Conservation (phyloP, 768 basidiomycete genomes). For the Psilocybe cyanescens region DNA sequence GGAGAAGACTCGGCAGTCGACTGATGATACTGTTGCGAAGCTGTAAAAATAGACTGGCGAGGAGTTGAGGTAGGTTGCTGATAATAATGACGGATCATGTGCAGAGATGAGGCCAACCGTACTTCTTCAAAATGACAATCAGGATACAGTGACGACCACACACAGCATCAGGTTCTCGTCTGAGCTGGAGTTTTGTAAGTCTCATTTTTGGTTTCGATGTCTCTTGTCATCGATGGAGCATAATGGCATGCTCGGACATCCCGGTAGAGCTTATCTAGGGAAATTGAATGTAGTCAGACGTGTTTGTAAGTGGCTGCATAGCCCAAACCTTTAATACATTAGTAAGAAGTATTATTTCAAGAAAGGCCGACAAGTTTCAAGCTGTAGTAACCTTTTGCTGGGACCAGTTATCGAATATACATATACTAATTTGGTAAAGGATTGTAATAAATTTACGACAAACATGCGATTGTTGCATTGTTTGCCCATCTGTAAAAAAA, state of each 20-base stretch:
- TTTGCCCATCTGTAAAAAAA: no score
- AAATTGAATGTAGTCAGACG: neutral
- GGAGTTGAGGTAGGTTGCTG: neutral
- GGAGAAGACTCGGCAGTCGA: neutral
- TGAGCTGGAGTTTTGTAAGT: neutral
- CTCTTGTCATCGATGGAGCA: neutral
- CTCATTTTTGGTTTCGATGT: conserved; percentile 1
- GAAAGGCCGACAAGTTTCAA: no score
- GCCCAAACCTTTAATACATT: no score
- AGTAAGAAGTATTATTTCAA: no score
- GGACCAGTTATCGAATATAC: no score
- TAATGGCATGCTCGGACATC: neutral
- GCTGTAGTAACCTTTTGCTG: no score
- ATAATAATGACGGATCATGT: neutral
- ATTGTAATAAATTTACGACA: no score
- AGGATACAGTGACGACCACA: neutral
- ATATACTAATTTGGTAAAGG: no score
- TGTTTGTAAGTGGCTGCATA: no score
- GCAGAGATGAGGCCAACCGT: neutral
- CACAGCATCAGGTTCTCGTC: neutral
- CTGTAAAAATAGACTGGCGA: neutral
- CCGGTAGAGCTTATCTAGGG: neutral
- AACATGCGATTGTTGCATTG: no score
- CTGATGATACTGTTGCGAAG: conserved; percentile 1
- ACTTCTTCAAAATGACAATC: neutral